Evolutionary conservation across 352 stramenopile genomes (phyloP), one percentile per base, ranked within the genome.

Genomic region (Globisporangium apiculatum): DNA sequence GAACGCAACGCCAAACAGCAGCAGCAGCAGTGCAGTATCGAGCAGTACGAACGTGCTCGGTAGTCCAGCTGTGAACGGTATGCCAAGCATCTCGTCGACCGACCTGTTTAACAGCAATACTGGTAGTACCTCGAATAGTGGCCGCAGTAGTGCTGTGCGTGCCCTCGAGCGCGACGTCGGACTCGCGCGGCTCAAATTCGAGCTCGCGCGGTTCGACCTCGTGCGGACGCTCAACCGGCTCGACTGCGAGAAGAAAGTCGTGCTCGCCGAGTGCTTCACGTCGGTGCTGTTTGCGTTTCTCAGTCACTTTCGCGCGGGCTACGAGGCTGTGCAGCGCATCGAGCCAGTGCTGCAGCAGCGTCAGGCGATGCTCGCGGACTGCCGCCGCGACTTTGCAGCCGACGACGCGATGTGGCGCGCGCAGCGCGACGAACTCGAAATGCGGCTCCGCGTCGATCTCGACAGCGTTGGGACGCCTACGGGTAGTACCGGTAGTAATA

Each of bases 241-340:
- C 15, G 83, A 95, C 52, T 86, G 74, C 47, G 83, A 87, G 60
- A 95, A 95, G 67, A 95, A 93, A 51, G 81, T 91, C 37, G 65
- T 91, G 18, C 67, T 95, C 8, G 73, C 92, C 38, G 86, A 95
- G 57, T 89, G 79, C 55, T 90, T 92, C 63, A 91, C 94, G 49
- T 89, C 86, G 41, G 87, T 75, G 36, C 40, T 95, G 54, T 92
- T 91, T 48, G 81, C 85, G 4, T 88, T 91, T 18, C 60, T 92
- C 41, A 71, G 79, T 1, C 85, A 95, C 47, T 93, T 90, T 42
- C 83, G 91, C 51, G 81, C 83, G 8, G 89, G 85, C 46, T 79
- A 91, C 48, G 83, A 93, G 50, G 73, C 93, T 3, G 55, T 95
- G 46, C 89, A 91, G 60, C 86, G 71, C 14, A 69, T 92, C 45